phyloP scores from a whole-genome alignment of 208 protist species.

The Endotrypanum monterogeii region DNA sequence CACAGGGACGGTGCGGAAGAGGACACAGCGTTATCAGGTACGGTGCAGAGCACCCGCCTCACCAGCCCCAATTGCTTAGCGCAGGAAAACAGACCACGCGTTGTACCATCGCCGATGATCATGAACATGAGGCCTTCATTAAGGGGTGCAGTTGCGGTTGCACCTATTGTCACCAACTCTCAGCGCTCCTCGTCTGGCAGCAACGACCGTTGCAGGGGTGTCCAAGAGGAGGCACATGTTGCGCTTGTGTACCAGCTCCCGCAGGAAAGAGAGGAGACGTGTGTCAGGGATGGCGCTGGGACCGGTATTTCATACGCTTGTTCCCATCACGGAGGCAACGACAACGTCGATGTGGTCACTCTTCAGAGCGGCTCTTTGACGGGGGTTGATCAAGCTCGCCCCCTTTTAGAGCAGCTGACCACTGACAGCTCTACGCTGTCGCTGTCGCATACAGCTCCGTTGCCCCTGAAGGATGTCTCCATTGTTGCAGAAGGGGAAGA shows the following conservation, averaged over 20 bases:
- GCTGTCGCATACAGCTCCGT: neutral
- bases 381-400: neutral
- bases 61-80: neutral
- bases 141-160: neutral
- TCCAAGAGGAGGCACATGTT: neutral
- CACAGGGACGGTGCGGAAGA: neutral
- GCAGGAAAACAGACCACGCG: neutral
- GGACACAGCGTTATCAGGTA: neutral
- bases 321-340: neutral
- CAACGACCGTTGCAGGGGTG: neutral
- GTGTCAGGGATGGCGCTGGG: neutral
- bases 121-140: neutral
- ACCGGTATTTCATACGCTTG: neutral
- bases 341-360: neutral
- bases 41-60: neutral
- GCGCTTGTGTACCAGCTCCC: neutral
- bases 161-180: neutral
- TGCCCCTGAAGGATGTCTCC: neutral
- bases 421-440: neutral
- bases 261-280: neutral
- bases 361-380: neutral
- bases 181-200: neutral
- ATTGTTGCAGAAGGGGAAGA: neutral
- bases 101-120: neutral
- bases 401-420: neutral